Evolutionary conservation across 2,329 filamentous ascomycete species (phyloP), one percentile per base, ranked within the genome.

Genomic region (Aspergillus pseudonomiae): DNA sequence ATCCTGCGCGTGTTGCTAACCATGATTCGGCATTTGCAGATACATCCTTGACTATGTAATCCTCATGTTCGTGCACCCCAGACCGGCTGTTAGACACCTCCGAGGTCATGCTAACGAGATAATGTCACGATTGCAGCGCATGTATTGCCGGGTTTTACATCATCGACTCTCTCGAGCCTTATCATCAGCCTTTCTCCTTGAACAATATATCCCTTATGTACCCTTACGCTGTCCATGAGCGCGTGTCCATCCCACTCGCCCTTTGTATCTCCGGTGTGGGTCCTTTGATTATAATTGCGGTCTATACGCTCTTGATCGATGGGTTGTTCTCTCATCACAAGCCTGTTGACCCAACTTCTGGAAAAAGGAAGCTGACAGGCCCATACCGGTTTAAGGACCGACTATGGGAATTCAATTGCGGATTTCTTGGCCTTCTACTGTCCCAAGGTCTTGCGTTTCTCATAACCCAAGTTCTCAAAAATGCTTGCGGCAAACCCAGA

Each of bases 321-420:
- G 86, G 86, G 28, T 64, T 87, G 12, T 87, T 87, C 72, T 87
- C 85, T 21, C 83, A 86, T 58, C 68, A 77, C 63, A 80, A 80
- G 61, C 72, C 76, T 6, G 75, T 75, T 41, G 67, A 76, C 28
- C 61, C 74, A 19, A 65, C 63, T n/a, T 73, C 73, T 11, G 74
- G 77, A 57, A 76, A 79, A 65, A 75, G 76, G 55, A 78, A 75
- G 57, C 57, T 80, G 43, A 78, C 77, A 59, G 77, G 81, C 0
- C 82, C 79, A 59, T 86, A 86, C 69, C 78, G 81, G 45, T 80
- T 84, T 68, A 84, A 84, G 69, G 84, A 87, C 67, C 79, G 85
- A 24, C 71, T 88, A n/a, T 88, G 86, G 86, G 85, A 88, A 73
- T 76, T 88, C 69, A 88, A 88, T 69, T 87, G 85, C 68, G 86